Evolutionary conservation across 2,329 filamentous ascomycete genomes (phyloP), one percentile per base, ranked within the genome.

Genomic region (Paraphoma chrysanthemicola): DNA sequence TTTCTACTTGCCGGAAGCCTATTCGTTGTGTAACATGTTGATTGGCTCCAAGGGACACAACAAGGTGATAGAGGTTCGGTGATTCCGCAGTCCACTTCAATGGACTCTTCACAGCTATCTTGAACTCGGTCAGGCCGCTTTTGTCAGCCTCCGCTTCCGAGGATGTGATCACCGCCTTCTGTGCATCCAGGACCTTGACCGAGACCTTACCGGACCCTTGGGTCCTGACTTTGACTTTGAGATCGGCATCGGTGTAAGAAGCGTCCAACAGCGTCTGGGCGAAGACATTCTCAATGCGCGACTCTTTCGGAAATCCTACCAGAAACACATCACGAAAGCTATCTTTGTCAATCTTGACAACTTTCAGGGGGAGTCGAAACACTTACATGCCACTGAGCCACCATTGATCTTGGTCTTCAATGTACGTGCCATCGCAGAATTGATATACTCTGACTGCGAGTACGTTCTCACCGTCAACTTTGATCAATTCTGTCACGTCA

Each of bases 341-440:
- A 5, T 84, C 80, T 2, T 36, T 1, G 47, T 71, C 30, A 70
- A 56, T 51, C 23, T 31, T 31, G 18, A 8, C 16, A 6, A 11
- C 14, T 43, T 36, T 9, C 12, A 12, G 14, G 6, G 0, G n/a
- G 1, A 42, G 1, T 14, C 9, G 10, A 9, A 1, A 55, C 23
- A 64, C 71, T 63, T 29, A 74, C 76, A 70, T 76, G 80, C 83
- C 84, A 18, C 84, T 87, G 5, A 89, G 74, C 84, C 86, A 87
- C 88, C 88, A 90, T 67, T 89, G 86, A 69, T 90, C 87, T 64
- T 82, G 86, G 52, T 90, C 87, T 70, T 91, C 88, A 33, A 90
- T 87, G 63, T 90, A 90, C 0, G 85, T 85, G 1, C 86, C 88
- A 62, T 90, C 88, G 33, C 83, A 90, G 80, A 85, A 90, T 67